Percentiles rank a stretch among this genome's conserved stretches.
phyloP scores from a whole-genome alignment of 2,329 filamentous ascomycete genomes.

The Fusarium longipes region DNA sequence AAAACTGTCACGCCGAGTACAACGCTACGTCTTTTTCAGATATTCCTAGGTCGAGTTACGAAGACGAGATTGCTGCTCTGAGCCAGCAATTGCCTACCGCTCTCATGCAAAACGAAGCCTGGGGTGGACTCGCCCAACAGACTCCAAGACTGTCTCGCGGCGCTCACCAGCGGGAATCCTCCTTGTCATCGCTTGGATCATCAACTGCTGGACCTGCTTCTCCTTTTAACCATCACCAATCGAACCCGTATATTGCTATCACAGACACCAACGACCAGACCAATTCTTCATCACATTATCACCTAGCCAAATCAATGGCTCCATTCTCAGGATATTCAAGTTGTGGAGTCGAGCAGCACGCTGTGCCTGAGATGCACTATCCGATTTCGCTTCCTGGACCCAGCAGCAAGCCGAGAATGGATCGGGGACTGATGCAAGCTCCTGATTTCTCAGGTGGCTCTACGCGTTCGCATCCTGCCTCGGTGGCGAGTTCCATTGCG shows the following conservation, averaged over 20 bases:
- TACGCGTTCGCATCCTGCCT: constrained; percentile 62
- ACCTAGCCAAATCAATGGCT: constrained; percentile 59
- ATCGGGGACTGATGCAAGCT: constrained; percentile 58
- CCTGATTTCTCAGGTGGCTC: constrained; percentile 58
- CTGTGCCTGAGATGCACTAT: constrained; percentile 55
- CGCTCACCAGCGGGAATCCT: constrained; percentile 69
- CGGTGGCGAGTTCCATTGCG: constrained; percentile 67
- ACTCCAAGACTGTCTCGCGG: constrained; percentile 54
- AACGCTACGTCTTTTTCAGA: constrained; percentile 33
- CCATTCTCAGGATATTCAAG: constrained; percentile 57
- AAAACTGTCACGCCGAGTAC: constrained; percentile 38
- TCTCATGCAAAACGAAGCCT: constrained; percentile 58
- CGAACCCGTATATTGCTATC: constrained; percentile 69
- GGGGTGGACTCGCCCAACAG: constrained; percentile 53
- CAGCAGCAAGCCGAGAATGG: constrained; percentile 52
- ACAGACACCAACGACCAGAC: constrained; percentile 60
- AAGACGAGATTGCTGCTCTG: constrained; percentile 45
- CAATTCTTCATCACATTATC: constrained; percentile 56
- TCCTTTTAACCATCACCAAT: constrained; percentile 64
- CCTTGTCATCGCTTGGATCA: constrained; percentile 69
- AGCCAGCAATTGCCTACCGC: constrained; percentile 42
- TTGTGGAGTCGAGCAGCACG: constrained; percentile 49
- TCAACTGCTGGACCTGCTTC: constrained; percentile 68
- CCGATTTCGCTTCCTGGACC: constrained; percentile 54
- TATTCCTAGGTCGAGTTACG: constrained; percentile 34